Evolutionary conservation across 129 eudicot genomes (phyloP).

Genomic region (Flaveria ramosissima): DNA sequence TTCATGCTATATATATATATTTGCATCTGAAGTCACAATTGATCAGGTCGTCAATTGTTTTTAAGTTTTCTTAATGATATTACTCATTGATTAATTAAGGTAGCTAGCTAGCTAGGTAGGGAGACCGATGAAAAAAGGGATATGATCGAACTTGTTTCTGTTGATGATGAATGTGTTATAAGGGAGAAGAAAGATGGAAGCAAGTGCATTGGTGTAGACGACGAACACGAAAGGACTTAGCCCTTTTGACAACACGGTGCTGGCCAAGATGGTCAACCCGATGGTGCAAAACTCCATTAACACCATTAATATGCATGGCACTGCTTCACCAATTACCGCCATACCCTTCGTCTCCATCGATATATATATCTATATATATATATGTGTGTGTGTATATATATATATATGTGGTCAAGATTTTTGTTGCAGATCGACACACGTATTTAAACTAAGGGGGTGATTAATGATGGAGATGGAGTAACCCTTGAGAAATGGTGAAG

Average conservation of each 20-base stretch:
- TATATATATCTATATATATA: background rate
- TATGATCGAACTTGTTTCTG: slow-evolving; percentile 29
- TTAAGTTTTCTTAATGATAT: no score
- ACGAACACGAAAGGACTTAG: slow-evolving; percentile 82
- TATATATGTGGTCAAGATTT: slow-evolving; percentile 27
- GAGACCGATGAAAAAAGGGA: background rate
- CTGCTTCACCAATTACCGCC: slow-evolving; percentile 29
- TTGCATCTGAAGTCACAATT: no score
- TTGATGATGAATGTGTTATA: slow-evolving; percentile 43
- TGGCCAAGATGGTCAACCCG: slow-evolving; percentile 67
- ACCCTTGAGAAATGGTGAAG: slow-evolving; percentile 72
- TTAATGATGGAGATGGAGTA: background rate
- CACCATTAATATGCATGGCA: slow-evolving; percentile 56
- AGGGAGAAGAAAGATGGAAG: slow-evolving; percentile 62
- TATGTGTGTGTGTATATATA: background rate
- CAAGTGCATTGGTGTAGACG: slow-evolving; percentile 67
- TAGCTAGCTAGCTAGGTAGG: background rate
- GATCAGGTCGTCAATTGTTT: no score
- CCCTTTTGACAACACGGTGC: slow-evolving; percentile 60
- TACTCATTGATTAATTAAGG: no score
- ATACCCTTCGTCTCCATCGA: slow-evolving; percentile 19
- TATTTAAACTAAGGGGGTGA: background rate
- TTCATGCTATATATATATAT: no score
- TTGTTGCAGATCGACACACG: slow-evolving; percentile 19
- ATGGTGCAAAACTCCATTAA: slow-evolving; percentile 61